Conservation (phyloP, 2,329 filamentous ascomycete species). For the Hypocrella siamensis region DNA sequence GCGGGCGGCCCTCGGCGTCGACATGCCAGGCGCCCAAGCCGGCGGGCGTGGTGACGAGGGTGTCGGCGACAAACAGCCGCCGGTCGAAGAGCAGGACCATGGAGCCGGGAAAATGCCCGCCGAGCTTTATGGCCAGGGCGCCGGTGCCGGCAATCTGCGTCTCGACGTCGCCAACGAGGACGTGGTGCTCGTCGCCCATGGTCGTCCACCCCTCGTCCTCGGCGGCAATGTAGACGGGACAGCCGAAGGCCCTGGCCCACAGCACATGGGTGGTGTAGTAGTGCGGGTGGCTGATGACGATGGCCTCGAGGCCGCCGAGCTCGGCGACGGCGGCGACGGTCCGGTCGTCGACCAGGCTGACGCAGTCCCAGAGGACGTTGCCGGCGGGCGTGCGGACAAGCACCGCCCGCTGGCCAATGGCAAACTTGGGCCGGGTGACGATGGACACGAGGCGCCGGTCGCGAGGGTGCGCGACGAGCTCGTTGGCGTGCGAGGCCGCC, state of each 20-base stretch:
- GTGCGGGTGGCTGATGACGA: slow-evolving; percentile 68
- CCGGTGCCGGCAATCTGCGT: slow-evolving; percentile 28
- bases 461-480: slow-evolving; percentile 28
- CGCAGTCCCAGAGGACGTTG: slow-evolving; percentile 68
- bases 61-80: slow-evolving; percentile 61
- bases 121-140: slow-evolving; percentile 50
- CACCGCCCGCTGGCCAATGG: slow-evolving; percentile 61
- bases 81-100: slow-evolving; percentile 46
- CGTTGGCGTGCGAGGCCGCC: slow-evolving; percentile 32
- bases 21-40: slow-evolving; percentile 29
- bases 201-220: slow-evolving; percentile 54
- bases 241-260: slow-evolving; percentile 55
- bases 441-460: slow-evolving; percentile 31
- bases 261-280: slow-evolving; percentile 65
- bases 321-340: slow-evolving; percentile 42
- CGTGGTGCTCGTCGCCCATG: slow-evolving; percentile 24
- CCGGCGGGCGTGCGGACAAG: slow-evolving; percentile 49
- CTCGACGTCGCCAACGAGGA: slow-evolving; percentile 28
- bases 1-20: slow-evolving; percentile 19
- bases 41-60: slow-evolving; percentile 53
- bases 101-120: slow-evolving; percentile 69
- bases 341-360: slow-evolving; percentile 50
- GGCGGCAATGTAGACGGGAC: slow-evolving; percentile 50
- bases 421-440: slow-evolving; percentile 41
- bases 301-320: slow-evolving; percentile 52